Base-by-base conservation (phyloP, 2,329 filamentous ascomycete genomes). In the Ramularia endophylla region DNA sequence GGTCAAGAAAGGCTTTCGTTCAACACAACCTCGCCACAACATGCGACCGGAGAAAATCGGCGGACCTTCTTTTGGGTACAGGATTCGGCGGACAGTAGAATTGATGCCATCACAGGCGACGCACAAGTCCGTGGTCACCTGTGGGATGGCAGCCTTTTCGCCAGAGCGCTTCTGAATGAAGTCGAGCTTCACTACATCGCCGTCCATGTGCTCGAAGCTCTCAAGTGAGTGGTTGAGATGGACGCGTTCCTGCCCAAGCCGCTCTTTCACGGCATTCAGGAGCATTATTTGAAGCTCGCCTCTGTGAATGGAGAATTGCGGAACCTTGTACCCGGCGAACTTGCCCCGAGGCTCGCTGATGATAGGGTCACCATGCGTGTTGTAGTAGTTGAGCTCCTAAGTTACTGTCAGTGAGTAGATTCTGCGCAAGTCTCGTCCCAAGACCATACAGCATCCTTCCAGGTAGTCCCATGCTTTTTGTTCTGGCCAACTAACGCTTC, bases 101-200 rank as follows among this genome's bases (percentile, higher is more conserved):
- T 70, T 70, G 55, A 71, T 70, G 5, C 68, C 68, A 43, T 71
- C 68, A 3, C 65, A 65, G 5, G 66, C 67, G 38, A 71, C 57
- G 15, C 69, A 51, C 0, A 68, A 27, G 33, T 65, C 58, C 4
- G 60, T 61, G 1, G 52, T 56, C 27, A 61, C 59, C 22, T 51
- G 53, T 0, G 62, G 56, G 3, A 60, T 46, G 1, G 57, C 54
- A 2, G 61, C 57, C 1, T 59, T 51, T 3, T 48, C 27, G 5
- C 43, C 47, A n/a, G 39, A 40, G 12, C 43, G 44, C 16, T 40
- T 40, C 27, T 50, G 38, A 8, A 43, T 13, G 36, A 50, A 50
- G 12, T 15, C 27, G 9, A 50, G 22, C 20, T 27, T 46, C 11
- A 46, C 39, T 27, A 19, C 27, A n/a, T 38, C 35, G 6, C 29